These are phyloP conservation scores for Amauroascus verrucosus DNA, from an alignment of 2,329 filamentous ascomycete species.

Conservation along the genomic window DNA sequence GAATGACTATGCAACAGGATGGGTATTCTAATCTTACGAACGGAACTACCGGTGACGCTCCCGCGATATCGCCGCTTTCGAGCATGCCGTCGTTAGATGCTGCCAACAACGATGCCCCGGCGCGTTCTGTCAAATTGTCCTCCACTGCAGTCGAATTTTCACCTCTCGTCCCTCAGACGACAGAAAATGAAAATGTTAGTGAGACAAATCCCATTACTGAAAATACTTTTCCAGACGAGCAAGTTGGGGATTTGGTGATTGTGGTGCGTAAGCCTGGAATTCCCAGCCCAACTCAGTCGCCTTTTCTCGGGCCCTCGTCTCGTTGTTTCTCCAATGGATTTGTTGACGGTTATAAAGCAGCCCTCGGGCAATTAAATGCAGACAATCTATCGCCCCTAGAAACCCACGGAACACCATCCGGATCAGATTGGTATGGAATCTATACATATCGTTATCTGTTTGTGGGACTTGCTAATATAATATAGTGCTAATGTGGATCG, in stretches of 20 bases:
- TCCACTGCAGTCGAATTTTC: conserved; percentile 56
- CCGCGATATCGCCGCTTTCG: conserved; percentile 1
- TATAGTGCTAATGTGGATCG: not conserved
- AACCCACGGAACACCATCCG: conserved; percentile 29
- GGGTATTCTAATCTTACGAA: conserved; percentile 22
- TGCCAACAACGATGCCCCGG: conserved; percentile 23
- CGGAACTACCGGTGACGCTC: conserved; percentile 20
- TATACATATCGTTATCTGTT: not conserved
- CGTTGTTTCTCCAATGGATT: conserved; percentile 48
- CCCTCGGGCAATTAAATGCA: conserved; percentile 38
- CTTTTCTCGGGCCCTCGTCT: conserved; percentile 33
- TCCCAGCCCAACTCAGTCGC: conserved; percentile 25
- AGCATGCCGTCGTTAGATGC: conserved; percentile 29
- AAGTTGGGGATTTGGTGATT: conserved; percentile 44
- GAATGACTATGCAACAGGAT: conserved; percentile 25
- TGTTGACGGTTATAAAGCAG: conserved; percentile 44
- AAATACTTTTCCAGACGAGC: conserved; percentile 43
- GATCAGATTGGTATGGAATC: conserved; percentile 27
- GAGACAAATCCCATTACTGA: conserved; percentile 28
- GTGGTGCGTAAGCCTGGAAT: conserved; percentile 40
- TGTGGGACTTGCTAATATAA: not conserved
- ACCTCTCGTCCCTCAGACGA: conserved; percentile 31
- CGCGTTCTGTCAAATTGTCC: conserved; percentile 46
- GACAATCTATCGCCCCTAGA: conserved; percentile 31
- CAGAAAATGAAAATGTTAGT: conserved; percentile 29